Evolutionary conservation across 192 early-diverging fungal species (phyloP), one percentile per base, ranked within the genome.

Genomic region (Coemansia sp.): DNA sequence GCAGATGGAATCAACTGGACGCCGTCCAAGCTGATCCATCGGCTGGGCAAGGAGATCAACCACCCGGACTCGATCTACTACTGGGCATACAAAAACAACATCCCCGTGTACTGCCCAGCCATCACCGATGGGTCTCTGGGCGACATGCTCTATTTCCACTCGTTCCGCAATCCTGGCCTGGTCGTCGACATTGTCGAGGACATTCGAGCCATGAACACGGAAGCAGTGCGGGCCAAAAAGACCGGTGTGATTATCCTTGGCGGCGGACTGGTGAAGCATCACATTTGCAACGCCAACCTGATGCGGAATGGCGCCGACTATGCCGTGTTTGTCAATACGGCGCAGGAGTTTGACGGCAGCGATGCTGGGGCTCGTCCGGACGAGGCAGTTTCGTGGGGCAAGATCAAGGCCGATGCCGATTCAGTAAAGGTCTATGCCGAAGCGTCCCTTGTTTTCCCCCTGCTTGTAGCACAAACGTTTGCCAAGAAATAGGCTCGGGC

Each of bases 91-190:
- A 93, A 93, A 83, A 97, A 99, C 71, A 73, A 97, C 64, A 97
- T 99, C 52, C 97, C 97, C 0, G 91, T 97, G 3, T 99, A 91
- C 67, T 96, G 94, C 66, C 97, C 97, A 1, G 97, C 95, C 1
- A 67, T 99, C 32, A 99, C 97, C 1, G 97, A 99, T 53, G 97
- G 97, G 16, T 96, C 93, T 2, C 72, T 99, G 11, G 97, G 97
- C 10, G 97, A 99, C 65, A 97, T 99, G 97, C 90, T 99, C 57
- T 99, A 97, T 69, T 97, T 99, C 63, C 97, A 99, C 80, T 90
- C 92, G 14, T 99, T 86, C 82, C 89, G 87, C 63, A 96, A 85
- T 66, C 97, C 97, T 3, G 94, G 94, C 0, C 79, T 99, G 39
- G 82, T 97, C 20, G 81, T 99, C 40, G 97, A 99, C 62, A 82